Evolutionary conservation across 768 basidiomycete genomes (phyloP), one percentile per base, ranked within the genome.

Genomic region (Phylloporus sp.): DNA sequence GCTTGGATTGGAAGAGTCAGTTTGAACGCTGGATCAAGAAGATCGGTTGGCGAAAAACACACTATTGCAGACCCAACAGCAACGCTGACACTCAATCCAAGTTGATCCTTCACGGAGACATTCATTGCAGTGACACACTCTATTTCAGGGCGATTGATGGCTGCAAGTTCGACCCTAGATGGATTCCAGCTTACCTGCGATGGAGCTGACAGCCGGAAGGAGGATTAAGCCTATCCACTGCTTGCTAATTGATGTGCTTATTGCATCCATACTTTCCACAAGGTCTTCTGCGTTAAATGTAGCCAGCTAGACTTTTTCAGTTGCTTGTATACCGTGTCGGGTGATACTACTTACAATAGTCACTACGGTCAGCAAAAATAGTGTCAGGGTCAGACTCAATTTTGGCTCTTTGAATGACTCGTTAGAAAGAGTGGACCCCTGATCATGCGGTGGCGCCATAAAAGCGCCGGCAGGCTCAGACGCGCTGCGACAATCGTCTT

Each of bases 171-270:
- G 9, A 47, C 23, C 1, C 15, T 20, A n/a, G 18, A 36, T 3
- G 15, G 42, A 15, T 23, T 15, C 18, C 5, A n/a, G 51, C 70
- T 38, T 41, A 86, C 88, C 88, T 63, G 90, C 86, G 29, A 91
- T 75, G 13, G 86, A 86, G 29, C 82, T 86, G 35, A 95, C 86
- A 16, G 86, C 84, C 4, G 95, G 95, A 10, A 97, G 78, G 13
- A 98, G 65, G 59, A 98, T 91, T 31, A 97, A 72, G 15, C 85
- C 93, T 51, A 95, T 78, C 85, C 91, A 98, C 66, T 93, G 88
- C 57, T 89, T 88, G 62, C 82, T 86, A 55, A 98, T 81, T 4
- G 74, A 75, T 18, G 62, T 70, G 2, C 86, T 85, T 47, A 95
- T 74, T 34, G 82, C 84, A 63, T 92, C 81, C 81, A 97, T 91